Evolutionary conservation across 2,329 filamentous ascomycete genomes (phyloP).

Genomic region (Botrytis fabae): DNA sequence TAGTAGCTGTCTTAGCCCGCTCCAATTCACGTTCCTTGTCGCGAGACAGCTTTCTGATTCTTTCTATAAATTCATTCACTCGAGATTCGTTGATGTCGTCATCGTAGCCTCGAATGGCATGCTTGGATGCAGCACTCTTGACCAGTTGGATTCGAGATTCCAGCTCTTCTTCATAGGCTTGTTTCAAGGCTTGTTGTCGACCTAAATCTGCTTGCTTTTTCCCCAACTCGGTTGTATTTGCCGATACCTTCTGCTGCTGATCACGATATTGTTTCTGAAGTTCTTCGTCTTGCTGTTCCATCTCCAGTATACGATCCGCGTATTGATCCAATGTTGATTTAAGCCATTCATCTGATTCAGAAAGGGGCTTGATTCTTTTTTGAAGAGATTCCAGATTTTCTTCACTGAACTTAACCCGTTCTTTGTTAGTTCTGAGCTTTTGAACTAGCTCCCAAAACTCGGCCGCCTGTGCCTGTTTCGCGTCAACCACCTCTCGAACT

Average conservation of each 20-base stretch:
- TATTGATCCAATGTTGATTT: constrained; percentile 73
- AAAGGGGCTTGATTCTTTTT: constrained; percentile 70
- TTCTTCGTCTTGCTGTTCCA: constrained; percentile 61
- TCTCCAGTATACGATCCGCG: constrained; percentile 68
- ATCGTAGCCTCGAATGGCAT: constrained; percentile 84
- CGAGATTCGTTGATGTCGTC: constrained; percentile 72
- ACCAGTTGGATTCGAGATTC: constrained; percentile 70
- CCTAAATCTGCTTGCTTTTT: constrained; percentile 66
- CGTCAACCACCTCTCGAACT: constrained; percentile 52
- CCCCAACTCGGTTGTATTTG: constrained; percentile 50
- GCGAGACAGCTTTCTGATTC: constrained; percentile 69
- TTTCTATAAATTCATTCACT: constrained; percentile 74
- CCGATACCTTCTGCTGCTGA: constrained; percentile 54
- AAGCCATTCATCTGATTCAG: constrained; percentile 76
- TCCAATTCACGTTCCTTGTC: constrained; percentile 82
- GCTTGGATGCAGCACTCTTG: constrained; percentile 71
- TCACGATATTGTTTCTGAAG: constrained; percentile 65
- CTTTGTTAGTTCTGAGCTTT: constrained; percentile 72
- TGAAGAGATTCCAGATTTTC: constrained; percentile 72
- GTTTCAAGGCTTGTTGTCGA: constrained; percentile 80
- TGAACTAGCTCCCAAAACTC: constrained; percentile 74
- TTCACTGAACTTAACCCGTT: constrained; percentile 70
- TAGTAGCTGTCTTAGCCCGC: constrained; percentile 69
- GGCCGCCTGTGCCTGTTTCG: constrained; percentile 71
- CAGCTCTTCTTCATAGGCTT: constrained; percentile 80